phyloP scores from a whole-genome alignment of 2,329 filamentous ascomycete genomes.

The Diplocarpon rosae region DNA sequence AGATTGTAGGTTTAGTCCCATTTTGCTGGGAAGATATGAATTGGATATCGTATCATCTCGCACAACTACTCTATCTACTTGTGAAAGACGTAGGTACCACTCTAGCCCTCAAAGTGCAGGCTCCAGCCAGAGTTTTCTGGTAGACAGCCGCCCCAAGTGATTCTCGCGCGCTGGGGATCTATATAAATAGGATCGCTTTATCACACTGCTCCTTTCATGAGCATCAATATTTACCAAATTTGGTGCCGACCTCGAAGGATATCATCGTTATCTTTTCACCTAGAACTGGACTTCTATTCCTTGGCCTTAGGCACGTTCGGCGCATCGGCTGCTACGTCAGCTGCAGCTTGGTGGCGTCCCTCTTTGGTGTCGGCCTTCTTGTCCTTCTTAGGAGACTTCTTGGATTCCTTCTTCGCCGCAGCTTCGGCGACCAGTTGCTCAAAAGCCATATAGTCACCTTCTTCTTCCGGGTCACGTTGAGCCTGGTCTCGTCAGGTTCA shows the following conservation, averaged over 20 bases:
- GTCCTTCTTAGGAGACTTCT: slow-evolving; percentile 51
- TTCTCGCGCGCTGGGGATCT: too few species aligned
- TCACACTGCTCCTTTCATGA: too few species aligned
- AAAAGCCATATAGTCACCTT: slow-evolving; percentile 97
- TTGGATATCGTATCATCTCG: not conserved
- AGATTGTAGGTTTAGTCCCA: too few species aligned
- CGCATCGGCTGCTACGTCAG: slow-evolving; percentile 28
- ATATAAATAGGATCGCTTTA: too few species aligned
- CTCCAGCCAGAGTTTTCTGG: too few species aligned
- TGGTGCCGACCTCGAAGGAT: too few species aligned
- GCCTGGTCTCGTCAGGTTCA: slow-evolving; percentile 44
- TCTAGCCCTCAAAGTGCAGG: too few species aligned
- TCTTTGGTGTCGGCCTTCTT: slow-evolving; percentile 32
- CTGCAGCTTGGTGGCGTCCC: slow-evolving; percentile 16
- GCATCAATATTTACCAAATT: too few species aligned
- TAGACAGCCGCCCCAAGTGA: too few species aligned
- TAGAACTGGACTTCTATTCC: not conserved
- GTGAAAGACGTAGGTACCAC: too few species aligned
- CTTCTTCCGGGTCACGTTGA: slow-evolving; percentile 82
- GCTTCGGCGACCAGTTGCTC: slow-evolving; percentile 96
- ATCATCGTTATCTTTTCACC: too few species aligned
- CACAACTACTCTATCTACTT: not conserved
- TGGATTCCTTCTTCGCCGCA: slow-evolving; percentile 81
- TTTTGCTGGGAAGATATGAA: not conserved
- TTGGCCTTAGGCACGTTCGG: slow-evolving; percentile 30